Base-by-base conservation (phyloP, 148 eudicot species). In the Rhododendron henanense region DNA sequence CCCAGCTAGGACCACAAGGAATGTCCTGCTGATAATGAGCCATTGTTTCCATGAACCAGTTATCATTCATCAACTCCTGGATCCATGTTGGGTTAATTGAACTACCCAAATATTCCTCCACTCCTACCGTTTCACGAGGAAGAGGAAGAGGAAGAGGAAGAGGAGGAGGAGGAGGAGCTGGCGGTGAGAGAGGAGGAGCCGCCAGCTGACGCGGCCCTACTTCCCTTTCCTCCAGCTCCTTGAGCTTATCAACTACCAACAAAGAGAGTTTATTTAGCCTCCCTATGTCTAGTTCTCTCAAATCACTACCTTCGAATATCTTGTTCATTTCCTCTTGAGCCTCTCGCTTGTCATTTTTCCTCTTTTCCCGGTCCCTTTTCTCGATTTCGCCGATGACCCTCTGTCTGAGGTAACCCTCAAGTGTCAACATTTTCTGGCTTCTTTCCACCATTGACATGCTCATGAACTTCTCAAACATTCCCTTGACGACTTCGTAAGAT, bases 371-470 rank as follows among this genome's bases (percentile, higher is more conserved):
- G 1, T 67, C 16, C 8, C 14, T 37, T 10, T 3, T 82, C 3
- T 61, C 75, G 7, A 23, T 50, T 21, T 83, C 78, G 31, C 63
- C 77, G 0, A 25, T 50, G 8, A 77, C 31, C 75, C 84, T 87
- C 5, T 45, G 76, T 1, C 23, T 35, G 88, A 87, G 81, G 87
- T 85, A 85, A 18, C 41, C 74, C 45, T 85, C 91, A 4, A 83
- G 85, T 45, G 53, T 83, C 18, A 79, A 63, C 86, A 50, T 83
- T 35, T 89, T 89, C 16, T 53, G 77, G 8, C 19, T 45, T 57
- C 79, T 85, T 3, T 79, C 88, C 9, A 16, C 3, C 23, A 15
- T 19, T 8, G 89, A 69, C 76, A 85, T 47, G 31, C 71, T 76
- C 39, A 71, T 35, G 35, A 65, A 89, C 86, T 48, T 84, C 6